Evolutionary conservation across 2,329 filamentous ascomycete genomes (phyloP).

Genomic region (Aureobasidium pullulans): DNA sequence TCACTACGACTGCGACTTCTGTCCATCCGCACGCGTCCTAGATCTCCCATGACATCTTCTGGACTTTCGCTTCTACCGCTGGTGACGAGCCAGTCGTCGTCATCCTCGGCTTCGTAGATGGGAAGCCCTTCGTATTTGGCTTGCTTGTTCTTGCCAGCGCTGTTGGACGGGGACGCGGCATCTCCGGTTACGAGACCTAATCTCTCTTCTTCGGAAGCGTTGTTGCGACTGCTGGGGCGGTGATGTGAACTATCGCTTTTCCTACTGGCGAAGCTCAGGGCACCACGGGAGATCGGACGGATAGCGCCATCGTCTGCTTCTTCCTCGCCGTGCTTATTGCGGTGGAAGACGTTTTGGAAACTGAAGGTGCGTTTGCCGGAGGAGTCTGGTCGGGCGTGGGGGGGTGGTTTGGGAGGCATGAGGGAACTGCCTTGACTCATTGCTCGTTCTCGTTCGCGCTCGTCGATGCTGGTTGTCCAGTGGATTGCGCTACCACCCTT

Average conservation of each 20-base stretch:
- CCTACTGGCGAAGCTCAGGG: constrained; percentile 18
- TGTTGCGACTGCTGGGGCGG: background rate
- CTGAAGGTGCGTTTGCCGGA: constrained; percentile 52
- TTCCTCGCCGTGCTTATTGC: constrained; percentile 34
- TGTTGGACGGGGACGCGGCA: constrained; percentile 8
- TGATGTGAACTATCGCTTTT: constrained; percentile 4
- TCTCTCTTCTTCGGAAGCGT: constrained; percentile 30
- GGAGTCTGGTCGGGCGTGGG: constrained; percentile 32
- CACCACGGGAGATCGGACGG: constrained; percentile 28
- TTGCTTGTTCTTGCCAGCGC: background rate
- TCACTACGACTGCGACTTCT: background rate
- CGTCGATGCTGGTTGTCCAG: constrained; percentile 33
- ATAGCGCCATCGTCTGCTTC: constrained; percentile 21
- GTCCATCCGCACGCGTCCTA: constrained; percentile 16
- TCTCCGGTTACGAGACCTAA: constrained; percentile 31
- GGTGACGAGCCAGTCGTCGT: constrained; percentile 29
- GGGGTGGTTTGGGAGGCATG: constrained; percentile 51
- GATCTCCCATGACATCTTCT: constrained; percentile 21
- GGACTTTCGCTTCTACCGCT: constrained; percentile 23
- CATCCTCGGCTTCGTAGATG: constrained; percentile 15
- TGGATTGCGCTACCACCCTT: constrained; percentile 35
- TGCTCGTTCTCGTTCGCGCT: constrained; percentile 31
- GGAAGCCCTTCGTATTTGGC: background rate
- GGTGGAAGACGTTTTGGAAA: constrained; percentile 76
- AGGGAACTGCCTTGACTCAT: constrained; percentile 38